Conservation (phyloP, 148 eudicot genomes). For the Chenopodium suecicum region DNA sequence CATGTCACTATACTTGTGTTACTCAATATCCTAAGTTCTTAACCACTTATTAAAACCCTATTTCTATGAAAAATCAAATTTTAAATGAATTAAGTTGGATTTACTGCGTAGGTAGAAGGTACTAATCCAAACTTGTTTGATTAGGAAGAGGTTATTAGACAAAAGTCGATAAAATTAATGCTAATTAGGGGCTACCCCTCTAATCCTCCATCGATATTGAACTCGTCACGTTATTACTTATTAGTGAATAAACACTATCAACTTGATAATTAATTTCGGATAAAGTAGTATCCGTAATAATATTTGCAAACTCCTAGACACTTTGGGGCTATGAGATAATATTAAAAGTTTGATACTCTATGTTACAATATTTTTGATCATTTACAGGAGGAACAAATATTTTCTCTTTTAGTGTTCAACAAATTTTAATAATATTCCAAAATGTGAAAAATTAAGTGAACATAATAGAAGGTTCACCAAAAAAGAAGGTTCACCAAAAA, state of each 20-base stretch:
- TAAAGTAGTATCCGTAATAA: too few relatives aligned
- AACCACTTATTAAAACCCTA: background rate
- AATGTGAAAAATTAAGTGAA: background rate
- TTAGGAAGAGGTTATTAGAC: background rate
- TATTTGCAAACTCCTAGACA: background rate
- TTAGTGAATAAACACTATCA: too few relatives aligned
- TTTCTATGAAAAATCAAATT: background rate
- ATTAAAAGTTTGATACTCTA: background rate
- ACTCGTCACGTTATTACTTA: too few relatives aligned
- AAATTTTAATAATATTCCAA: too few relatives aligned
- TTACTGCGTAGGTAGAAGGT: background rate
- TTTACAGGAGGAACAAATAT: background rate
- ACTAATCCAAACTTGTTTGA: background rate
- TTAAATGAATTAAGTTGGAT: background rate
- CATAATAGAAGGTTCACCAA: too few relatives aligned
- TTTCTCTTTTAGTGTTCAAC: background rate
- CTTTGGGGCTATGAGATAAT: background rate
- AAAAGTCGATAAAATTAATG: background rate
- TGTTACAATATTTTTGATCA: background rate
- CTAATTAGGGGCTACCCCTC: background rate
- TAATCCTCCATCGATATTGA: too few relatives aligned
- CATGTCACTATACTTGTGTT: background rate
- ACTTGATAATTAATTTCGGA: too few relatives aligned
- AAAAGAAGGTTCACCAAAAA: too few relatives aligned
- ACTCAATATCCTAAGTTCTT: background rate